These are phyloP conservation scores for Rostrohypoxylon terebratum DNA, from an alignment of 495 filamentous ascomycete species.

Conservation along the genomic window DNA sequence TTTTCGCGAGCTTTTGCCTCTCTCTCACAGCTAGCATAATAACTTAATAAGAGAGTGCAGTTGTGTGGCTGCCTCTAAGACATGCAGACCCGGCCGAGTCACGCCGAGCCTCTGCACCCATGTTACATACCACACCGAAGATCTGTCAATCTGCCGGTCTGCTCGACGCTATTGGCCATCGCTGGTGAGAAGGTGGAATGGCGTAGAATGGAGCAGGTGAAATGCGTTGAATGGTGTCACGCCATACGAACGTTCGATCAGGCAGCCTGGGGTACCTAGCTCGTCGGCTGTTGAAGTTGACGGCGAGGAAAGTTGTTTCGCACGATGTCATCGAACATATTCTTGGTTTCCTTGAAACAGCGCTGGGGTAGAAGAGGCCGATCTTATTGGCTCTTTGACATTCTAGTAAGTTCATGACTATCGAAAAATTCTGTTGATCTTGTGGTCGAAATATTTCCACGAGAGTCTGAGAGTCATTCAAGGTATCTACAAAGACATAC, in stretches of 20 bases:
- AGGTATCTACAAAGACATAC: not conserved
- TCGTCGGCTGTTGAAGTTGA: slow-evolving; percentile 4
- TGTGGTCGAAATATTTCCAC: not conserved
- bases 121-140: slow-evolving; percentile 34
- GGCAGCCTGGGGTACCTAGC: not conserved
- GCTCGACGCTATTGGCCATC: not conserved
- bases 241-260: slow-evolving; percentile 1
- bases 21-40: not conserved
- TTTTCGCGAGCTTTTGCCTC: not conserved
- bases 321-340: slow-evolving; percentile 4
- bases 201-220: slow-evolving; percentile 5
- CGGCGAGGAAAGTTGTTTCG: not conserved
- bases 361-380: not conserved
- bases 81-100: slow-evolving; percentile 40
- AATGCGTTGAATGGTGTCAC: slow-evolving; percentile 2
- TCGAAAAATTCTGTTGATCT: not conserved
- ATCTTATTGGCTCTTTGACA: not conserved
- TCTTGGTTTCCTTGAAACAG: not conserved
- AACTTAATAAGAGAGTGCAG: too few species aligned
- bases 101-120: slow-evolving; percentile 32
- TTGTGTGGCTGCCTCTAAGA: slow-evolving; percentile 24
- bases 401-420: slow-evolving; percentile 3
- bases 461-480: not conserved
- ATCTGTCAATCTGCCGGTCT: slow-evolving; percentile 36
- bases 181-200: slow-evolving; percentile 1